A percentile compares a stretch with the other conserved stretches of the same genome.
phyloP scores from a whole-genome alignment of 2,329 filamentous ascomycete genomes.

The Capronia coronata region DNA sequence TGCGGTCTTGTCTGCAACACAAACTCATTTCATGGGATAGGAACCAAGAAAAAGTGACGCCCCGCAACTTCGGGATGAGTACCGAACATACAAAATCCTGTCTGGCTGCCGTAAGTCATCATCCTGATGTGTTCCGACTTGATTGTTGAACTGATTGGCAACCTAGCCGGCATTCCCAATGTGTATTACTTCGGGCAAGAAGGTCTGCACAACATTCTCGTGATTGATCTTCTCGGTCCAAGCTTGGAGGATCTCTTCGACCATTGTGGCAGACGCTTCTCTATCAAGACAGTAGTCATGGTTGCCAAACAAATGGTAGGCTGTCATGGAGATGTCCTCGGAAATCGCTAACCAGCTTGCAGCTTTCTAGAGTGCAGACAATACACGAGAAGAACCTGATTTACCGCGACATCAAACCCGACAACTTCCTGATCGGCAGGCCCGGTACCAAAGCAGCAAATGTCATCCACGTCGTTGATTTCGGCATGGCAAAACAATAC shows the following conservation, averaged over 20 bases:
- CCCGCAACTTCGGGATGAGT: conserved; percentile 94
- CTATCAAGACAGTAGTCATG: conserved; percentile 97
- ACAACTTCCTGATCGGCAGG: conserved; percentile 96
- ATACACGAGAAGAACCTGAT: conserved; percentile 99
- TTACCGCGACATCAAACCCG: conserved; percentile 97
- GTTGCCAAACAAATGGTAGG: conserved; percentile 95
- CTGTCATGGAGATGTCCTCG: neutral
- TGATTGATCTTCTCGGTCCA: conserved; percentile 91
- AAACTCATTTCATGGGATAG: conserved; percentile 41
- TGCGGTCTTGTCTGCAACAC: conserved; percentile 24
- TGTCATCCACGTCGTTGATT: conserved; percentile 97
- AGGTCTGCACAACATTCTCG: conserved; percentile 95
- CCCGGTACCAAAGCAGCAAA: conserved; percentile 91
- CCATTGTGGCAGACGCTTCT: conserved; percentile 90
- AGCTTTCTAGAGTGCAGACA: conserved; percentile 83
- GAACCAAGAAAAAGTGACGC: conserved; percentile 98
- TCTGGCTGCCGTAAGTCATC: conserved; percentile 88
- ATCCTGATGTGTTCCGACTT: neutral
- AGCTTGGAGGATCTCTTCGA: conserved; percentile 96
- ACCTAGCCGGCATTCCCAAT: conserved; percentile 88
- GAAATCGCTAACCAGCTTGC: conserved; percentile 28
- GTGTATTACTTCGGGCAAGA: conserved; percentile 99
- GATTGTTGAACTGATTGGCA: conserved; percentile 9
- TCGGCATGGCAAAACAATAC: conserved; percentile 99
- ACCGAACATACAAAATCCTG: conserved; percentile 98